A percentile compares a stretch with the other conserved stretches of the same genome.
These are phyloP conservation scores for Arabis hirsuta DNA, from an alignment of 345 rosid species.

Conservation along the genomic window DNA sequence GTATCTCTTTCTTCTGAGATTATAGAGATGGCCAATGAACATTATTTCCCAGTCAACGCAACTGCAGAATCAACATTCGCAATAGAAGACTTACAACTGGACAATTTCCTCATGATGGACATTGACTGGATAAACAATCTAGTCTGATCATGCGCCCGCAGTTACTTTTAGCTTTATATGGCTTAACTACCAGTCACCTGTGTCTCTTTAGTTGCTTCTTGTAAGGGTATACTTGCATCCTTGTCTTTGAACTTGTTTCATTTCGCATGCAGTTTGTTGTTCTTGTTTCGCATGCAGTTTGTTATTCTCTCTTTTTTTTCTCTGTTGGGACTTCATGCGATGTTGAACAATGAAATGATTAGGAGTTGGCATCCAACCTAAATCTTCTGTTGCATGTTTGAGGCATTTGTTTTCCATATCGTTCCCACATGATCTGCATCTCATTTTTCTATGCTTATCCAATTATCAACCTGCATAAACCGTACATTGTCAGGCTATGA, in stretches of 20 bases:
- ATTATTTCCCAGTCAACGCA: slow-evolving; percentile 33
- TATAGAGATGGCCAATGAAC: slow-evolving; percentile 28
- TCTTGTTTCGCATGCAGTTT: slow-evolving; percentile 25
- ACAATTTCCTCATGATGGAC: slow-evolving; percentile 51
- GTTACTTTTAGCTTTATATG: slow-evolving; percentile 27
- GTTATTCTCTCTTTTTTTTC: slow-evolving; percentile 1
- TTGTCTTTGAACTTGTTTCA: slow-evolving; percentile 29
- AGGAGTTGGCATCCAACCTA: slow-evolving; percentile 26
- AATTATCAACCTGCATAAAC: slow-evolving; percentile 3
- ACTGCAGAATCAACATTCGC: slow-evolving; percentile 31
- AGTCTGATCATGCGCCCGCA: slow-evolving; percentile 30
- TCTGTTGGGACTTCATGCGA: slow-evolving; percentile 15
- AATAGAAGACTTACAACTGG: slow-evolving; percentile 46
- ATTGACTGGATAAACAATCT: slow-evolving; percentile 48
- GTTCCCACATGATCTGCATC: slow-evolving; percentile 17
- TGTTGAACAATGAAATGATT: slow-evolving; percentile 32
- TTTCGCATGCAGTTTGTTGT: slow-evolving; percentile 33
- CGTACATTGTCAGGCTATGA: neutral
- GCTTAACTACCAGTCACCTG: slow-evolving; percentile 23
- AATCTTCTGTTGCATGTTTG: slow-evolving; percentile 25
- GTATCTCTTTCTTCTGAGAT: slow-evolving; percentile 30
- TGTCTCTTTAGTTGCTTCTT: slow-evolving; percentile 28
- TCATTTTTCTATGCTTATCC: slow-evolving; percentile 9
- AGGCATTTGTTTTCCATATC: slow-evolving; percentile 2
- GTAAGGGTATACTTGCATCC: slow-evolving; percentile 25